Evolutionary conservation across 306 rosid species (phyloP), one percentile per base, ranked within the genome.

Genomic region (Cajanus cajan): DNA sequence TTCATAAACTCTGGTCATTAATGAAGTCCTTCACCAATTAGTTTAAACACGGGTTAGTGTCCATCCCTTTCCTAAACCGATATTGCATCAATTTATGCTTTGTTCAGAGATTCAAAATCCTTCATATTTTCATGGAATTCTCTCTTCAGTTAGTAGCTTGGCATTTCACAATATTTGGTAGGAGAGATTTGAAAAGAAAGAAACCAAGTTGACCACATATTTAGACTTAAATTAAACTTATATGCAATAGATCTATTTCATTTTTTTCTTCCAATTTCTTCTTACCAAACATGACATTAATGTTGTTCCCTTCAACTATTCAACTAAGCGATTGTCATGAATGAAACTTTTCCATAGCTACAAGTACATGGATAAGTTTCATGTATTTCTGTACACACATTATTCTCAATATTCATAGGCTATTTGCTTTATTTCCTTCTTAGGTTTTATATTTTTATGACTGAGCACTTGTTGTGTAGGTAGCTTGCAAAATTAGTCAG

Each of bases 151-250:
- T 40, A 63, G 73, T 79, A 47, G 73, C 78, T 59, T 61, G 78
- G 54, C 83, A 70, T 70, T 34, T 79, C 64, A 69, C 45, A 61
- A 0, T 47, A 81, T 59, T 82, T 82, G 85, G 71, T 82, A 50
- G 67, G 78, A 76, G 81, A 61, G 59, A 40, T 76, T 50, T 76
- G 70, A 62, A 59, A 50, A 50, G 31, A 39, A 67, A 61, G 59
- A 72, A 70, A 70, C 2, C 77, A 69, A 69, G 71, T 76, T 58
- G 45, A 66, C 22, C 55, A 66, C 64, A 34, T 45, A 45, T 41
- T 40, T 66, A 43, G 25, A 52, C 68, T 72, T 51, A 10, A 31
- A 45, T 45, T 45, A 34, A 61, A 66, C 14, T 50, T 13, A 39
- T 57, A 14, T 66, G 36, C 50, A 59, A 16, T 25, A 24, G 4